Evolutionary conservation across 345 rosid species (phyloP), one percentile per base, ranked within the genome.

Genomic region (Jatropha curcas): DNA sequence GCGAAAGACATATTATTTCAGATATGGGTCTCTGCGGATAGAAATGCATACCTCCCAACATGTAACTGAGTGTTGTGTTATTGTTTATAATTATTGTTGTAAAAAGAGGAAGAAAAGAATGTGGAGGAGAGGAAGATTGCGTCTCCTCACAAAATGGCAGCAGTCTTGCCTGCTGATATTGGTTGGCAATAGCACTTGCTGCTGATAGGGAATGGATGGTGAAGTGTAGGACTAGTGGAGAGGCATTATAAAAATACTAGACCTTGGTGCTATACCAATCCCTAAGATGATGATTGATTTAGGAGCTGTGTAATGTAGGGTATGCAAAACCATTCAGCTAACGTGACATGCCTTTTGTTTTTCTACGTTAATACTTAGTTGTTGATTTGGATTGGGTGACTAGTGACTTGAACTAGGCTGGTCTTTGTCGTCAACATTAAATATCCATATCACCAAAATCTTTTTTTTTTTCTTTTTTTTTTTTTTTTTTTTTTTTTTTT

Each of bases 281-380:
- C 25, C 58, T 61, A 33, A 41, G 65, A 66, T 13, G 52, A 60
- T 72, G 67, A 68, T 68, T 77, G 73, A 53, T 67, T 61, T 68
- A 17, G 73, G 66, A 62, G 31, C 33, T 12, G 60, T 77, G 73
- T 45, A n/a, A 35, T 53, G 77, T 72, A 67, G 81, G 81, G 77
- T 34, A 57, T 19, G 53, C 3, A 3, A 30, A 39, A 48, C 72
- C 39, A 39, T 77, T 20, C 22, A 37, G 34, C 73, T 67, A 72
- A 72, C 77, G 46, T 77, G 76, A 67, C 70, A 68, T 72, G 70
- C 70, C 31, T 43, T 60, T 61, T 67, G 59, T 67, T 72, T 63
- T 63, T 77, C 57, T 46, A 58, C 56, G 59, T 65, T 48, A 16
- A 28, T 60, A 39, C n/a, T 58, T 30, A n/a, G n/a, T 50, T 43